Conservation (phyloP, 495 filamentous ascomycete species). For the Aspergillus egyptiacus region DNA sequence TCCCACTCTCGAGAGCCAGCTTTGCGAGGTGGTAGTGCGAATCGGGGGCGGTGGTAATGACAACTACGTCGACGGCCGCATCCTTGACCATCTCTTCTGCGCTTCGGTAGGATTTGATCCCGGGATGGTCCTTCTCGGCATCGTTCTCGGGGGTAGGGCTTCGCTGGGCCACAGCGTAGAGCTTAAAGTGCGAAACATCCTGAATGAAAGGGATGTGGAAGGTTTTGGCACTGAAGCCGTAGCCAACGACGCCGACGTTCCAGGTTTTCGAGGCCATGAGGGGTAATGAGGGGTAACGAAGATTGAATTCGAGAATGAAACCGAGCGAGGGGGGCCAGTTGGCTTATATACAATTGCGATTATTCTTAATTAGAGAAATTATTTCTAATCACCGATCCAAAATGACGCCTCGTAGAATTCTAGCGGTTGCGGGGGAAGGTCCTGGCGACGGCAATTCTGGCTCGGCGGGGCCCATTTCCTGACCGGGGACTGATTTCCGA, state of each 20-base stretch:
- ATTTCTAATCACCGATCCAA: neutral
- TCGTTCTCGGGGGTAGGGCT: conserved; percentile 57
- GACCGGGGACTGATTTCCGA: conserved; percentile 10
- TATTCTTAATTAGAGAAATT: neutral
- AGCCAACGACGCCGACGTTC: conserved; percentile 59
- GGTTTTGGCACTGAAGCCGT: conserved; percentile 76
- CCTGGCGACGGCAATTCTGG: conserved; percentile 34
- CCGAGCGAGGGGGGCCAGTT: neutral
- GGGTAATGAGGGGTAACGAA: conserved; percentile 11
- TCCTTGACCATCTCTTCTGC: conserved; percentile 61
- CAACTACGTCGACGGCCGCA: conserved; percentile 59
- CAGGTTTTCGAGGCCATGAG: conserved; percentile 45
- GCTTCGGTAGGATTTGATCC: conserved; percentile 56
- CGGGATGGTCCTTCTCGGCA: conserved; percentile 61
- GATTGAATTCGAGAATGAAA: neutral
- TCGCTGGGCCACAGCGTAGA: conserved; percentile 78
- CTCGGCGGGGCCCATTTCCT: conserved; percentile 17
- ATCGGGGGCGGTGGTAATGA: conserved; percentile 70
- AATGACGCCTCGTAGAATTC: conserved; percentile 15
- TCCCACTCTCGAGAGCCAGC: conserved; percentile 63
- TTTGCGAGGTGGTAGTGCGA: conserved; percentile 64
- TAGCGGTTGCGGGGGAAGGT: conserved; percentile 30
- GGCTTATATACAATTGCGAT: neutral
- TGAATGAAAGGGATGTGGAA: conserved; percentile 88
- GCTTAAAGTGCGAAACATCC: conserved; percentile 55